Evolutionary conservation across 768 basidiomycete genomes (phyloP).

Genomic region (Russula foetens): DNA sequence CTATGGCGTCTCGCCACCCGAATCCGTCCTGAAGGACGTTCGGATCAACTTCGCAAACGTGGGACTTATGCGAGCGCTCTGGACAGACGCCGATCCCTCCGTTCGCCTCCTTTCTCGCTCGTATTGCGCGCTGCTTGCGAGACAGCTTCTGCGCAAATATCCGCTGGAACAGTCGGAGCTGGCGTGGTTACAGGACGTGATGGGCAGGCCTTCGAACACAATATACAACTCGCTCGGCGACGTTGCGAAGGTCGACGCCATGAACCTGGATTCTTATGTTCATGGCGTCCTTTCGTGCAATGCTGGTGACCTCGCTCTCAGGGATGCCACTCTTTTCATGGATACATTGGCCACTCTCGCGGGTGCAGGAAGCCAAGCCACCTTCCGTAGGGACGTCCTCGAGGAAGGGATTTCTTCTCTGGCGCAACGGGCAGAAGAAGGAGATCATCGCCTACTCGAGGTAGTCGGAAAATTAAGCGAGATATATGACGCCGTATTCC

Average conservation of each 20-base stretch:
- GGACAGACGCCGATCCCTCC: neutral
- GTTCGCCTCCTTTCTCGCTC: conserved; percentile 6
- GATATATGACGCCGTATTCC: neutral
- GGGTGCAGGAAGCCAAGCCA: neutral
- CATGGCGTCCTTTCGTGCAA: conserved; percentile 2
- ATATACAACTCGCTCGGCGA: neutral
- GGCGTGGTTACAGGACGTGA: conserved; percentile 2
- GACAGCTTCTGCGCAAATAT: neutral
- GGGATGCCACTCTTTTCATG: neutral
- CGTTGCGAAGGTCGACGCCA: neutral
- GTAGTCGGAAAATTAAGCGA: conserved; percentile 2
- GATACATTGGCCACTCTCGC: conserved; percentile 1
- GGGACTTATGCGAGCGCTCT: neutral
- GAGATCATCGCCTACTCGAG: conserved; percentile 25
- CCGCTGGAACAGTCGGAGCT: neutral
- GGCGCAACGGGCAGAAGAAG: neutral
- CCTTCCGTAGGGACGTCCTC: neutral
- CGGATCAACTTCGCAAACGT: conserved; percentile 6
- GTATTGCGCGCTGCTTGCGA: conserved; percentile 10
- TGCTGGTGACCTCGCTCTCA: neutral
- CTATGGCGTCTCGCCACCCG: neutral
- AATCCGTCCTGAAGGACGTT: conserved; percentile 1
- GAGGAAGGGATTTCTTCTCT: neutral
- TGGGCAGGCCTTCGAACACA: neutral
- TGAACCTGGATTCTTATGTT: conserved; percentile 6